Base-by-base conservation (phyloP, 2,329 filamentous ascomycete species). In the Pseudogymnoascus sp. region DNA sequence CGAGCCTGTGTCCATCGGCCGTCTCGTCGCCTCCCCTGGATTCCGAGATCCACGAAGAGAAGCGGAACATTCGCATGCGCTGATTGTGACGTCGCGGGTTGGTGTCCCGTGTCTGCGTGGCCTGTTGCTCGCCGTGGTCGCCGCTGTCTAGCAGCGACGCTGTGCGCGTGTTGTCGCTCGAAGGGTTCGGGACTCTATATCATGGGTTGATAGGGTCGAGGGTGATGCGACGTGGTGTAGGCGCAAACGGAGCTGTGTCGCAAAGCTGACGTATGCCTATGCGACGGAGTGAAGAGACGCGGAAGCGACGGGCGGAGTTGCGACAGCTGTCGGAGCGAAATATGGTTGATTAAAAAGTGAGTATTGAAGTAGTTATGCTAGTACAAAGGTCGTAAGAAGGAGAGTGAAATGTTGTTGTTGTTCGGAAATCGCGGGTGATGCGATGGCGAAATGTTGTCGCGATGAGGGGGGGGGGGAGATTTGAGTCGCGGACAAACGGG, bases 1-100 rank as follows among this genome's bases (percentile, higher is more conserved):
- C 72, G 66, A 76, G 76, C 68, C 75, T 73, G 69, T 78, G 75
- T 68, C 71, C 72, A 73, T 74, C 66, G 71, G 78, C 72, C 67
- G 77, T 75, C 74, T 78, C 79, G 64, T 85, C 82, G 77, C 79
- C 81, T 79, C 79, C 81, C 80, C 80, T 79, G 68, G 80, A 76
- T 71, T 85, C 84, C 70, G 81, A 79, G 71, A 79, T 77, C 82
- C 83, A 86, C 66, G 70, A 69, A 63, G 67, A 61, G 72, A 86
- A 83, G 69, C 82, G 79, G 76, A 87, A 86, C 83, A 86, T 86
- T 76, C 78, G 78, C 76, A 78, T 76, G 74, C 74, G 74, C 40
- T 21, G 40, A 47, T 40, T 36, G 62, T 53, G 19, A 40, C 19
- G 62, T 61, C 21, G 9, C 17, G 40, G 40, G 9, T 17, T 9